Conservation (phyloP, 257 asterid species). For the Agastache rugosa region DNA sequence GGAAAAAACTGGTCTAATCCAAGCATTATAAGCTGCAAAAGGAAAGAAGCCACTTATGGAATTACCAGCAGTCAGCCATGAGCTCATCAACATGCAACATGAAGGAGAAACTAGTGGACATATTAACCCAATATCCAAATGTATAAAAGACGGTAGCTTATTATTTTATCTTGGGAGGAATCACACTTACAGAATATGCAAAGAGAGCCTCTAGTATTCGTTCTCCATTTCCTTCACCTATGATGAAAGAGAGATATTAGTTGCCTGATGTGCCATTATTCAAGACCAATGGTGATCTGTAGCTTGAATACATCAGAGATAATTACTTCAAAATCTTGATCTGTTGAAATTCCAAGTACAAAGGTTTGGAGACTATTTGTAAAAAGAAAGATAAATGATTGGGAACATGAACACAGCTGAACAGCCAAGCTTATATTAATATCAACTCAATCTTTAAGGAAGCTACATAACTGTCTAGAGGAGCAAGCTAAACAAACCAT, state of each 20-base stretch:
- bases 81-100: slow-evolving; percentile 21
- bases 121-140: slow-evolving; percentile 10
- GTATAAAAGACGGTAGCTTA: background rate
- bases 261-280: slow-evolving; percentile 22
- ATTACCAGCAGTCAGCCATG: slow-evolving; percentile 4
- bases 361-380: background rate
- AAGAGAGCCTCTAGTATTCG: slow-evolving; percentile 75
- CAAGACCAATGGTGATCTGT: slow-evolving; percentile 6
- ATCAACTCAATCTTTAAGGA: slow-evolving; percentile 22
- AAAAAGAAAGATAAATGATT: background rate
- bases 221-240: slow-evolving; percentile 78
- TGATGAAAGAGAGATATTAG: slow-evolving; percentile 33
- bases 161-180: background rate
- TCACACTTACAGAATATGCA: slow-evolving; percentile 69
- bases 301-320: background rate
- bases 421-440: slow-evolving; percentile 23
- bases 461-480: slow-evolving; percentile 10
- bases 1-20: background rate
- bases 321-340: slow-evolving; percentile 16
- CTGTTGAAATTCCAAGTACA: slow-evolving; percentile 12
- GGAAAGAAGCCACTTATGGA: background rate
- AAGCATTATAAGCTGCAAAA: slow-evolving; percentile 16
- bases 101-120: background rate
- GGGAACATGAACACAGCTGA: slow-evolving; percentile 22
- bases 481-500: slow-evolving; percentile 53